Evolutionary conservation across 1,284 basidiomycete species (phyloP), one percentile per base, ranked within the genome.

Genomic region (Singerocomus inundabilis): DNA sequence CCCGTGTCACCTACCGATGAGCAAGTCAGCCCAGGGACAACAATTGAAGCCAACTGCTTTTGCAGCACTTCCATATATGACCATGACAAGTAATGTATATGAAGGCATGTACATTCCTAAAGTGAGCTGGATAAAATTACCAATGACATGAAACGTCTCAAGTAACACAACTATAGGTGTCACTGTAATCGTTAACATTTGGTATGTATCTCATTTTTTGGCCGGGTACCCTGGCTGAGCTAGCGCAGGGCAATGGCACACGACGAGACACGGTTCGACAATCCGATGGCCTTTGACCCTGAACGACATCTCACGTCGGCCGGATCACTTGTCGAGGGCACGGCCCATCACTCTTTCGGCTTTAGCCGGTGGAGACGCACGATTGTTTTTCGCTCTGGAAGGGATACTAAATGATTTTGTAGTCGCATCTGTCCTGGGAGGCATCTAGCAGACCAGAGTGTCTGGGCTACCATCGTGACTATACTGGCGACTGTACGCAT

Each of bases 81-180:
- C 64, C 6, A 45, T 35, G 25, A 49, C 41, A 6, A 60, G 56
- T 24, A 66, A 69, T 35, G 34, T 66, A 12, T 67, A 66, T 21
- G 43, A 69, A 7, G 67, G 63, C 24, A 67, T 69, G 56, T 64
- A 66, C 32, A 64, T 66, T 6, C 62, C 67, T 3, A 62, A 69
- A 45, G 67, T 64, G 41, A 46, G 65, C 24, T 10, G 29, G 21
- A 25, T 13, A 5, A 25, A n/a, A 5, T 24, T 13, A 1, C 47
- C n/a, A 2, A 38, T 11, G 25, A 25, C 5, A 16, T 13, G n/a
- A 1, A 12, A 16, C 4, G 5, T 35, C 35, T 36, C 34, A 25
- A 51, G 6, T 21, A 18, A 26, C 9, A 3, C 11, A 6, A 6
- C 31, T 16, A 6, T 37, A 69, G 67, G 55, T 3, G 54, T 55